These are phyloP conservation scores for Olyra latifolia DNA, from an alignment of 176 grass and related monocot species.

Conservation along the genomic window DNA sequence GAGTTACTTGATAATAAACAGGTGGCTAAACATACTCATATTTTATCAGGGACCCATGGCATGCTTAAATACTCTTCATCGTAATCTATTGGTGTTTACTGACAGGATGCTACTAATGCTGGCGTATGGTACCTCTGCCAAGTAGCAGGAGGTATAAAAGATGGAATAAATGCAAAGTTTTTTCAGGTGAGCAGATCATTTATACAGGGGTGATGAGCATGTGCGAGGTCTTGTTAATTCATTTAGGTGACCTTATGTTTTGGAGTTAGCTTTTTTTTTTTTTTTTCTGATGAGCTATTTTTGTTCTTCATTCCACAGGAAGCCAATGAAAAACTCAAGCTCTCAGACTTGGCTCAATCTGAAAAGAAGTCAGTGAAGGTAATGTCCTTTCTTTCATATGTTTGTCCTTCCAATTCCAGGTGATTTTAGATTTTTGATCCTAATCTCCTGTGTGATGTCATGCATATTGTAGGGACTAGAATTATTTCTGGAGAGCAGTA, in stretches of 20 bases:
- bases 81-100: conserved; percentile 30
- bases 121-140: conserved; percentile 94
- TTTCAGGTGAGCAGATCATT: conserved; percentile 52
- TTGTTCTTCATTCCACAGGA: conserved; percentile 54
- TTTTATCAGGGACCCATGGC: not conserved
- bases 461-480: conserved; percentile 51
- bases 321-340: conserved; percentile 69
- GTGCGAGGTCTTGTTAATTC: not conserved
- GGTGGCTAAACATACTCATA: conserved; percentile 39
- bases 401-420: not conserved
- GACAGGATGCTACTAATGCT: conserved; percentile 82
- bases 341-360: conserved; percentile 47
- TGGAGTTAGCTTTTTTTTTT: not conserved
- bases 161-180: conserved; percentile 80
- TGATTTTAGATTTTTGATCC: not conserved
- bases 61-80: conserved; percentile 11
- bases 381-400: not conserved
- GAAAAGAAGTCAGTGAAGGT: conserved; percentile 67
- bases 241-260: not conserved
- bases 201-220: not conserved
- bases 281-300: not conserved
- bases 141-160: conserved; percentile 85
- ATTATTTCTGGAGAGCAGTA: conserved; percentile 45
- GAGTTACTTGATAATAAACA: conserved; percentile 89
- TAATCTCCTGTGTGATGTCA: not conserved